phyloP scores from a whole-genome alignment of 78 protist genomes.

The Dictyostelium firmibasis region DNA sequence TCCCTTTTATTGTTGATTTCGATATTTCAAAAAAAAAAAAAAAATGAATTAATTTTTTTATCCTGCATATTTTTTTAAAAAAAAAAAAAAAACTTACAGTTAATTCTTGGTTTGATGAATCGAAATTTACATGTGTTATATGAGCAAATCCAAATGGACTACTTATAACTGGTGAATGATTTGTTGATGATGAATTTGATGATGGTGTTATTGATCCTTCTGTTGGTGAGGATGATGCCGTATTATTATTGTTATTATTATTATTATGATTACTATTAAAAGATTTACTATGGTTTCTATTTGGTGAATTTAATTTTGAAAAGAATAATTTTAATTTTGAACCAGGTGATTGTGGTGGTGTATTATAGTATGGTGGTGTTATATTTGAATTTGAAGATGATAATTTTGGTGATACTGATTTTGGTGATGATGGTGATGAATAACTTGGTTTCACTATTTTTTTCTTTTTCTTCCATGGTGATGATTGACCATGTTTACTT shows the following conservation, averaged over 20 bases:
- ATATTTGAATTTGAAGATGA: neutral
- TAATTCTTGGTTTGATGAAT: conserved; percentile 38
- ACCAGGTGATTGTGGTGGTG: conserved; percentile 25
- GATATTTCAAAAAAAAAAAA: neutral
- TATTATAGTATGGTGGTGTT: conserved; percentile 3
- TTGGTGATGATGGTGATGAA: conserved; percentile 4
- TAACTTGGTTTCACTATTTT: neutral
- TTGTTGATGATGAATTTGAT: conserved; percentile 3
- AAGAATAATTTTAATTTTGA: neutral
- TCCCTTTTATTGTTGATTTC: conserved; percentile 16
- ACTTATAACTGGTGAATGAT: conserved; percentile 14
- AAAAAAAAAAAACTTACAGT: neutral
- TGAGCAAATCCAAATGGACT: conserved; percentile 45
- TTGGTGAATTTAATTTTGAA: conserved; percentile 10
- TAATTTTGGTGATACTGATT: neutral
- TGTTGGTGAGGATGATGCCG: neutral
- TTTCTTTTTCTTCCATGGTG: conserved; percentile 11
- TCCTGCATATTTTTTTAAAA: too few species aligned
- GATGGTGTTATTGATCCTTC: neutral
- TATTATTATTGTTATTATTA: neutral
- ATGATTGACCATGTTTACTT: neutral
- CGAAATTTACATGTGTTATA: conserved; percentile 35
- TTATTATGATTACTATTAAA: neutral
- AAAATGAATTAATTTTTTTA: too few species aligned
- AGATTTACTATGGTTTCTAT: neutral